Percentiles rank a stretch among this genome's conserved stretches.
Conservation (phyloP, 495 filamentous ascomycete genomes). For the Xylaria castorea region DNA sequence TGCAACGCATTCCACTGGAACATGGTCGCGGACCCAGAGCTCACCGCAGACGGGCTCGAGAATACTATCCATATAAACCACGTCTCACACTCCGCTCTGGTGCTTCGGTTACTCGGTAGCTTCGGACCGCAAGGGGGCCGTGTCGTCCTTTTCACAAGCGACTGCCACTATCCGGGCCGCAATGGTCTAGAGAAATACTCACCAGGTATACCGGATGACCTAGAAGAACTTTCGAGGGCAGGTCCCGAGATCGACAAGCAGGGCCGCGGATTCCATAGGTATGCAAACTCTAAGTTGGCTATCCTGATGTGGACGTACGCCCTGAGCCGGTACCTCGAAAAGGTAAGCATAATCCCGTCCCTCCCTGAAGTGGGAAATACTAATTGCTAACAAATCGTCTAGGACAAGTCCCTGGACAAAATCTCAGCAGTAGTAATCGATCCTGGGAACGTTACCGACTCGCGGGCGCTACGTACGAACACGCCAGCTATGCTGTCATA, state of each 20-base stretch:
- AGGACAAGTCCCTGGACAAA: constrained; percentile 45
- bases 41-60: constrained; percentile 52
- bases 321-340: constrained; percentile 50
- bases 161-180: constrained; percentile 49
- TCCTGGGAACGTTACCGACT: constrained; percentile 54
- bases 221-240: constrained; percentile 35
- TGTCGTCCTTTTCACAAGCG: constrained; percentile 51
- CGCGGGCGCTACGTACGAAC: constrained; percentile 53
- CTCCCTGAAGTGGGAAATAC: not conserved
- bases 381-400: not conserved
- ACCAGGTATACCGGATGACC: constrained; percentile 37
- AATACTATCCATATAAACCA: constrained; percentile 54
- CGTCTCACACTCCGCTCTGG: constrained; percentile 50
- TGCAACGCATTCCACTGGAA: constrained; percentile 57
- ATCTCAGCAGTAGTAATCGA: constrained; percentile 56
- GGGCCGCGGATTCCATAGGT: constrained; percentile 52
- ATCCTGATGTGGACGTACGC: constrained; percentile 54
- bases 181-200: constrained; percentile 48
- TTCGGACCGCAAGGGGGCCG: constrained; percentile 48
- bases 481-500: constrained; percentile 42
- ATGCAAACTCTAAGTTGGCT: constrained; percentile 53
- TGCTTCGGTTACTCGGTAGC: constrained; percentile 51
- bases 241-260: constrained; percentile 36
- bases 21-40: constrained; percentile 43
- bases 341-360: constrained; percentile 35